Evolutionary conservation across 352 stramenopile species (phyloP).

Genomic region (Pythium chondricola): DNA sequence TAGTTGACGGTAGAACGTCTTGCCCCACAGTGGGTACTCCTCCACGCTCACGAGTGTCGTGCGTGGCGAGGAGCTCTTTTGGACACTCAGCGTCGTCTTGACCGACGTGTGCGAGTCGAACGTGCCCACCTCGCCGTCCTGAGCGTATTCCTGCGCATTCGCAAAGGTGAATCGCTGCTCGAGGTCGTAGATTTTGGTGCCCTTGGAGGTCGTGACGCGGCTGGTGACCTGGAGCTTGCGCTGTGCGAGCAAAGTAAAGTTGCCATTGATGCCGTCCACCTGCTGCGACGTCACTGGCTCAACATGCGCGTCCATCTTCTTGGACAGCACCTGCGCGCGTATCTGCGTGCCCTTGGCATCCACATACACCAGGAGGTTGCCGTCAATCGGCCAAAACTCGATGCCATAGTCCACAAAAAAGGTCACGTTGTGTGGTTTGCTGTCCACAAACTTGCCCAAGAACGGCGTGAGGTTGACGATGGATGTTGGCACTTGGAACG

Average conservation of each 20-base stretch:
- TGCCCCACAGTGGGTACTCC: constrained; percentile 45
- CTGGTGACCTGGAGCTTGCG: constrained; percentile 38
- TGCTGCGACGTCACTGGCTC: constrained; percentile 14
- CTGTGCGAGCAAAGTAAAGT: constrained; percentile 35
- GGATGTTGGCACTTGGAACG: constrained; percentile 71
- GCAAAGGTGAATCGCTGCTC: constrained; percentile 36
- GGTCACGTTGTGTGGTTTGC: constrained; percentile 39
- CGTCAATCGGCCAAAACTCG: constrained; percentile 67
- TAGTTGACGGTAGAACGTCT: constrained; percentile 33
- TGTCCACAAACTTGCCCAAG: constrained; percentile 48
- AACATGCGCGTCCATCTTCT: constrained; percentile 25
- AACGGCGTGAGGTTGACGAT: constrained; percentile 71
- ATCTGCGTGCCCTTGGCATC: constrained; percentile 36
- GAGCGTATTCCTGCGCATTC: constrained; percentile 46
- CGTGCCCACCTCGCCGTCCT: constrained; percentile 35
- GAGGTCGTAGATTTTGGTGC: constrained; percentile 47
- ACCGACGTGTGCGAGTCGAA: constrained; percentile 38
- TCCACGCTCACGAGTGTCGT: constrained; percentile 23
- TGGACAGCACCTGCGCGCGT: constrained; percentile 26
- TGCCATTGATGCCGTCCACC: constrained; percentile 26
- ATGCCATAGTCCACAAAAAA: constrained; percentile 58
- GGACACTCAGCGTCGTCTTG: constrained; percentile 24
- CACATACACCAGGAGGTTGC: constrained; percentile 52
- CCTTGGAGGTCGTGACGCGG: constrained; percentile 50
- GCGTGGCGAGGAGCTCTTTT: no score